Conservation (phyloP, 2,329 filamentous ascomycete species). For the Aspergillus sp. region DNA sequence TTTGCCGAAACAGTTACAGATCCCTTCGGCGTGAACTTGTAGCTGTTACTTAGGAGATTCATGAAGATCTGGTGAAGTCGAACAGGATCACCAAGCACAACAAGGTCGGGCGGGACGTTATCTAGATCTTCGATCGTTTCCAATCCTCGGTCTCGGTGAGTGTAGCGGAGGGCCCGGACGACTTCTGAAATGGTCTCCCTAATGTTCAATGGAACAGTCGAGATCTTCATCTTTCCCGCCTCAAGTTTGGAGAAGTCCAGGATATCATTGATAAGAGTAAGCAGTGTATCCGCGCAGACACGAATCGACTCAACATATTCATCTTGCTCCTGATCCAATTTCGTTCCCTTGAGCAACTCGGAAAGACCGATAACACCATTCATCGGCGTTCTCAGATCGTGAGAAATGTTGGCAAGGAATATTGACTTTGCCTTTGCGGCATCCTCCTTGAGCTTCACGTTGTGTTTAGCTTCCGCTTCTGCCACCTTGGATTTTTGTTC, state of each 20-base stretch:
- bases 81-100: conserved; percentile 84
- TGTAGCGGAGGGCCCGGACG: conserved; percentile 62
- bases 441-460: conserved; percentile 66
- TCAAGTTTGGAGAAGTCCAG: conserved; percentile 86
- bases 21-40: conserved; percentile 89
- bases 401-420: conserved; percentile 91
- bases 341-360: conserved; percentile 60
- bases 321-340: conserved; percentile 58
- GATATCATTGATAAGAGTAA: conserved; percentile 90
- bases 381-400: conserved; percentile 87
- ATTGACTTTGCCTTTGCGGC: conserved; percentile 77
- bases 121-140: conserved; percentile 66
- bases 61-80: conserved; percentile 73
- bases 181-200: conserved; percentile 66
- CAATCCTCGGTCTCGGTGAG: conserved; percentile 60
- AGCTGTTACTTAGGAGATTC: conserved; percentile 87
- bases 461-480: conserved; percentile 63
- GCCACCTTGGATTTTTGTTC: conserved; percentile 66
- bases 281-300: conserved; percentile 69
- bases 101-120: conserved; percentile 53
- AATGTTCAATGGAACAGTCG: conserved; percentile 78
- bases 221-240: conserved; percentile 83
- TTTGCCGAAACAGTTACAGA: conserved; percentile 80
- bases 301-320: conserved; percentile 64
- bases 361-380: conserved; percentile 87